Evolutionary conservation across 768 basidiomycete genomes (phyloP), one percentile per base, ranked within the genome.

Genomic region (Boletus patriciae): DNA sequence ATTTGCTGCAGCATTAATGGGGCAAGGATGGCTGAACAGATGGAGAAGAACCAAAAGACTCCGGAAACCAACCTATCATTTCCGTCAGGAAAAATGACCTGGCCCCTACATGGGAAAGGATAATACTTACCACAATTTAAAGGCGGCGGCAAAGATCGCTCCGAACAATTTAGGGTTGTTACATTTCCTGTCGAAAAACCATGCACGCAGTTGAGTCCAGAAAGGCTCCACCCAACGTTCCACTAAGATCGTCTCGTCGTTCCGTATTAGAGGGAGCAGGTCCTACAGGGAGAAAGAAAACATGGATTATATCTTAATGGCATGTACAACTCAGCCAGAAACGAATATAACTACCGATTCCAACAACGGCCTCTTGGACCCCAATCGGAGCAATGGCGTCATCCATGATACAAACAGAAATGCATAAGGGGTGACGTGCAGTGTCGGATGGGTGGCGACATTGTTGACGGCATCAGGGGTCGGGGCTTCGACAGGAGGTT

Each of bases 341-440:
- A 40, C 19, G 31, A 62, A 68, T 57, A 68, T 66, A 68, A 64
- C 64, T 64, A 68, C 67, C 67, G 67, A 64, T 68, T 68, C 64
- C 62, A 68, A 53, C 58, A 68, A 58, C n/a, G 67, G 67, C 33
- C 67, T 60, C 58, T 66, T 68, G 31, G 64, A 52, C 49, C 67
- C 67, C 57, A 68, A 52, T n/a, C 38, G 47, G 49, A 68, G 59
- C 50, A 68, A 53, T 9, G 67, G 67, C 16, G 67, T 66, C 58
- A 68, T 62, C 67, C 67, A 68, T 9, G 67, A 58, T 25, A 68
- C n/a, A 43, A 58, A 63, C 27, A 68, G n/a, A 48, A 68, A 68
- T 6, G 55, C 52, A 16, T 60, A 62, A 2, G 58, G 42, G 1
- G 54, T 45, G 16, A 42, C 29, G n/a, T 59, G 48, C 7, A 68